Percentiles rank a stretch among this genome's conserved stretches.
Evolutionary conservation across 441 rosid genomes (phyloP).

Genomic region (Populus hybrid): DNA sequence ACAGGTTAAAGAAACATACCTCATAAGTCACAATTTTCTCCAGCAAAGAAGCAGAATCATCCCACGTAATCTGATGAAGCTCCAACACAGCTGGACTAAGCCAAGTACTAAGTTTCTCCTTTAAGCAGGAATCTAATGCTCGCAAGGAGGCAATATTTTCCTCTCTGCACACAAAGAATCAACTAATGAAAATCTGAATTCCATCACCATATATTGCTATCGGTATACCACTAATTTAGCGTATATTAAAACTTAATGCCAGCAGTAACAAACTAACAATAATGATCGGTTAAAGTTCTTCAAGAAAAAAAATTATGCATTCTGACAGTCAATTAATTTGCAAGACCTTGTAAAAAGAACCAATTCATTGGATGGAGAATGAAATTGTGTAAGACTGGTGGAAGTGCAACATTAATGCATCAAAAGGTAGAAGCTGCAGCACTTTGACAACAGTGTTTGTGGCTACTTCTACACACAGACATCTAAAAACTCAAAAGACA

Average conservation of each 20-base stretch:
- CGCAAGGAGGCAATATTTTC: slow-evolving; percentile 66
- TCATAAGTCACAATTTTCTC: slow-evolving; percentile 96
- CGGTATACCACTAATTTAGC: background rate
- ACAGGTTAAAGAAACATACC: slow-evolving; percentile 37
- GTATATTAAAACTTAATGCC: background rate
- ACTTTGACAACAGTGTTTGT: background rate
- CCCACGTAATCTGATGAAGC: slow-evolving; percentile 96
- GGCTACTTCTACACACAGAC: background rate
- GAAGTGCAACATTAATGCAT: too few species aligned
- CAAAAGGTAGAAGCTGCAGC: background rate
- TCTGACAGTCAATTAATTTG: background rate
- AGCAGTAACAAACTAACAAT: background rate
- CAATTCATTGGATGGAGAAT: background rate
- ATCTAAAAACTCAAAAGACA: background rate
- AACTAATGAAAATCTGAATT: slow-evolving; percentile 1
- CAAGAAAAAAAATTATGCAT: background rate
- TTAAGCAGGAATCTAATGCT: slow-evolving; percentile 70
- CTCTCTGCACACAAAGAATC: slow-evolving; percentile 47
- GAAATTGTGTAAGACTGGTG: too few species aligned
- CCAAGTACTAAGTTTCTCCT: slow-evolving; percentile 90
- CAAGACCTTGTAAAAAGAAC: background rate
- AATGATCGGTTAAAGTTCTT: background rate
- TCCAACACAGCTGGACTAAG: slow-evolving; percentile 91
- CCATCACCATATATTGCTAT: background rate
- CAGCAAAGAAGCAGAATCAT: slow-evolving; percentile 89